Evolutionary conservation across 345 rosid species (phyloP).

Genomic region (Lepidium sativum): DNA sequence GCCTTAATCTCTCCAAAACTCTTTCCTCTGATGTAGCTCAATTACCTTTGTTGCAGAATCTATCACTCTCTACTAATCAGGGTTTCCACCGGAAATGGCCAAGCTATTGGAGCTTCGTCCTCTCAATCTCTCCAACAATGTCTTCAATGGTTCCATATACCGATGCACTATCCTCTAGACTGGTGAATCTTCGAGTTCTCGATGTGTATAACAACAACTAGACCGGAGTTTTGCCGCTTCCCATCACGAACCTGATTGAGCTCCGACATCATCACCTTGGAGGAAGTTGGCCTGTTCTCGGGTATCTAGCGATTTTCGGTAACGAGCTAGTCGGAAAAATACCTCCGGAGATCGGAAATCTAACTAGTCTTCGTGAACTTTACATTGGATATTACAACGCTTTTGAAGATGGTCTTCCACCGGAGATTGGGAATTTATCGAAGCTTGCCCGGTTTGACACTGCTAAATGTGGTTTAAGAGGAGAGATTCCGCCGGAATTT

Average conservation of each 20-base stretch:
- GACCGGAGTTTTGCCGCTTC: conserved; percentile 58
- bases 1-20: conserved; percentile 51
- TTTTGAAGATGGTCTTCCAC: conserved; percentile 53
- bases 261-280: conserved; percentile 73
- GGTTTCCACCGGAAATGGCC: conserved; percentile 50
- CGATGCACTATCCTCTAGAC: conserved; percentile 33
- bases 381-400: conserved; percentile 78
- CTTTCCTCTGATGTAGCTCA: conserved; percentile 52
- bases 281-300: conserved; percentile 51
- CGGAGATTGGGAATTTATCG: conserved; percentile 66
- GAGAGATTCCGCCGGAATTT: conserved; percentile 56
- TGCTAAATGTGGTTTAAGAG: conserved; percentile 50
- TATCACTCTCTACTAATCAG: conserved; percentile 47
- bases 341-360: conserved; percentile 68
- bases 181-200: conserved; percentile 51
- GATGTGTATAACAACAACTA: conserved; percentile 86
- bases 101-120: conserved; percentile 41
- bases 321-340: conserved; percentile 58
- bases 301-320: conserved; percentile 66
- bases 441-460: conserved; percentile 61
- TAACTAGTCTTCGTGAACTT: conserved; percentile 46
- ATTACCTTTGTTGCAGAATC: conserved; percentile 44
- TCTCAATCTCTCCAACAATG: conserved; percentile 70
- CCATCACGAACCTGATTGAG: conserved; percentile 41
- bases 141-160: conserved; percentile 68